Conservation (phyloP, 495 filamentous ascomycete genomes). For the Geoglossum glabrum region DNA sequence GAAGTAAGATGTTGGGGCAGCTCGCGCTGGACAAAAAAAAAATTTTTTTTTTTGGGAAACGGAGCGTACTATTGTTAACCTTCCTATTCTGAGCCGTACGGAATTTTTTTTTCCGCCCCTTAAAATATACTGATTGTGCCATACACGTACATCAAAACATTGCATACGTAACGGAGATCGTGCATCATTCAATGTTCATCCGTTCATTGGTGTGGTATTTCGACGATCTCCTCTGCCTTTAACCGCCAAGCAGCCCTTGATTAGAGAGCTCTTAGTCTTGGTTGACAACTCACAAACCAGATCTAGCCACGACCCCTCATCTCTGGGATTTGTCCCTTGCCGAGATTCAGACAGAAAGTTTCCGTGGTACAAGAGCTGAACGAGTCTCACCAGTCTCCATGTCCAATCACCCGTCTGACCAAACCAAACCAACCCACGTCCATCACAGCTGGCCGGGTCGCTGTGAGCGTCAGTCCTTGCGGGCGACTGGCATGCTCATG, state of each 20-base stretch:
- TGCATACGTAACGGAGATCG: background rate
- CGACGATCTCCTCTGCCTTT: background rate
- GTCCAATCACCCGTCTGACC: background rate
- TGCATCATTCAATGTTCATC: background rate
- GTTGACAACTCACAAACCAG: constrained; percentile 2
- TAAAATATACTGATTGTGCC: background rate
- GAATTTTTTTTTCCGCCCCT: background rate
- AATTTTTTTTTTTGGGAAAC: background rate
- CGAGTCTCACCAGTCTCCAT: background rate
- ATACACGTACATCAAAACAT: background rate
- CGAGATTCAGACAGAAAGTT: background rate
- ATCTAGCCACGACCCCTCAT: background rate
- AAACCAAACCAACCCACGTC: background rate
- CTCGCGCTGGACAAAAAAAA: too few species aligned
- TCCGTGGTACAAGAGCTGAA: background rate
- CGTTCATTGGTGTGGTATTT: background rate
- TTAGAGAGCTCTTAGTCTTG: background rate
- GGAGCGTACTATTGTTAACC: background rate
- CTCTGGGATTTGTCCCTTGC: background rate
- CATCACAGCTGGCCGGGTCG: background rate
- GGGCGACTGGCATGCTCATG: too few species aligned
- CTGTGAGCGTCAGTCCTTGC: background rate
- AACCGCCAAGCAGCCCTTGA: background rate
- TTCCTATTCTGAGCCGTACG: background rate
- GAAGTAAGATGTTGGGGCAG: too few species aligned